Percentiles rank a stretch among this genome's conserved stretches.
These are phyloP conservation scores for Trichocladium uniseriatum DNA, from an alignment of 495 filamentous ascomycete species.

Conservation along the genomic window DNA sequence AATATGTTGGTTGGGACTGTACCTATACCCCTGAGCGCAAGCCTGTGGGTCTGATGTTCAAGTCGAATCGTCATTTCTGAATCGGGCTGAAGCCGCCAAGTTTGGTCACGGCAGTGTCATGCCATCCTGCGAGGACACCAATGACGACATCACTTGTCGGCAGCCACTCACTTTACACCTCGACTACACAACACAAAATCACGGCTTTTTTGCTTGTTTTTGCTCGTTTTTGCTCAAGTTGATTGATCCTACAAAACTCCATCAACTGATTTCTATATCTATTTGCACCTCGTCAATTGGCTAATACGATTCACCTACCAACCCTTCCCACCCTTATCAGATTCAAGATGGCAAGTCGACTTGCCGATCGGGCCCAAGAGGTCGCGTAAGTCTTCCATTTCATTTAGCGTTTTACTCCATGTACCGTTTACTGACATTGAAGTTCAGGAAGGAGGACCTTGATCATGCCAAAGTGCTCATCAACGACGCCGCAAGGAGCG, in stretches of 20 bases:
- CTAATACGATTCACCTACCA: background rate
- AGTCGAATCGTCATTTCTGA: background rate
- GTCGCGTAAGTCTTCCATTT: constrained; percentile 34
- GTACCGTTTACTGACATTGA: constrained; percentile 4
- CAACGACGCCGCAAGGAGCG: constrained; percentile 56
- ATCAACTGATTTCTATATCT: too few relatives aligned
- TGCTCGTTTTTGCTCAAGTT: too few relatives aligned
- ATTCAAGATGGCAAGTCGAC: constrained; percentile 14
- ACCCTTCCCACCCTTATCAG: background rate
- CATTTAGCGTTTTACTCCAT: too few relatives aligned
- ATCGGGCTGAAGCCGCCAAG: background rate
- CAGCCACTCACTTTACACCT: background rate
- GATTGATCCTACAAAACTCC: too few relatives aligned
- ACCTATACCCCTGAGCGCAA: background rate
- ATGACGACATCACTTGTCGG: constrained; percentile 1
- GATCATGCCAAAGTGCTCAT: constrained; percentile 45
- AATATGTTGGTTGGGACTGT: background rate
- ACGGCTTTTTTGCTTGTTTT: too few relatives aligned
- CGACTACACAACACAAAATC: background rate
- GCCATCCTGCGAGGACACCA: background rate
- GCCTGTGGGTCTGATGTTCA: background rate
- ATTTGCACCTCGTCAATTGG: too few relatives aligned
- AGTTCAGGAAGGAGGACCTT: constrained; percentile 46
- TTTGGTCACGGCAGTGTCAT: background rate
- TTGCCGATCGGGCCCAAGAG: constrained; percentile 40